These are phyloP conservation scores for Calonectria fujianensis DNA, from an alignment of 2,329 filamentous ascomycete species.

Conservation along the genomic window DNA sequence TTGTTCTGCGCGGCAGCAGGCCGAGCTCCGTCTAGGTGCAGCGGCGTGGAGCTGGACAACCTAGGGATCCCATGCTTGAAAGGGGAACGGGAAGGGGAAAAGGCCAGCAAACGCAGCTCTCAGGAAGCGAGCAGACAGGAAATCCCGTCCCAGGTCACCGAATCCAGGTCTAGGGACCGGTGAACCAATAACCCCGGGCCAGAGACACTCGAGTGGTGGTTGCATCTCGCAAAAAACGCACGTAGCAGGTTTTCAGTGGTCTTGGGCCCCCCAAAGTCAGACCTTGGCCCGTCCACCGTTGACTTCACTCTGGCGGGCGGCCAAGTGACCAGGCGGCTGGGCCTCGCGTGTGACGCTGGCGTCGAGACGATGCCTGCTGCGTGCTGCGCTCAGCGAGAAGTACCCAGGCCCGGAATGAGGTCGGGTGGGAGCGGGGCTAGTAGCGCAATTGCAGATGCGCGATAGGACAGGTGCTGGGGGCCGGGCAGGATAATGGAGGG, in stretches of 20 bases:
- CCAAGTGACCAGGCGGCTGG: slow-evolving; percentile 29
- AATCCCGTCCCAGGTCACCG: slow-evolving; percentile 35
- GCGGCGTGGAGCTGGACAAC: slow-evolving; percentile 46
- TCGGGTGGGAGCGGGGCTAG: slow-evolving; percentile 42
- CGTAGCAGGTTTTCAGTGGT: slow-evolving; percentile 37
- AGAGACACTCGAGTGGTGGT: slow-evolving; percentile 31
- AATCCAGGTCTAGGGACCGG: slow-evolving; percentile 16
- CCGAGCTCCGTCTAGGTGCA: slow-evolving; percentile 50
- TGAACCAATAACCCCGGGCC: slow-evolving; percentile 1
- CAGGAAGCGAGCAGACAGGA: slow-evolving; percentile 2
- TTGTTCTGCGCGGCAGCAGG: slow-evolving; percentile 48
- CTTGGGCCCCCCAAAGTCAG: slow-evolving; percentile 1
- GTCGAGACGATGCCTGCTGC: slow-evolving; percentile 34
- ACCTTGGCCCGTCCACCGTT: slow-evolving; percentile 27
- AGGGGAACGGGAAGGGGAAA: slow-evolving; percentile 22
- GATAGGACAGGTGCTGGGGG: slow-evolving; percentile 31
- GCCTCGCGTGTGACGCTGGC: slow-evolving; percentile 36
- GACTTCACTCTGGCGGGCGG: slow-evolving; percentile 29
- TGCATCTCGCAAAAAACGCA: slow-evolving; percentile 32
- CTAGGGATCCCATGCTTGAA: slow-evolving; percentile 47
- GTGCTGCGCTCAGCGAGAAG: slow-evolving; percentile 39
- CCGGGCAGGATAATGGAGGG: slow-evolving; percentile 31
- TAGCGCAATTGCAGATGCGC: slow-evolving; percentile 32
- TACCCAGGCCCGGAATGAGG: slow-evolving; percentile 43
- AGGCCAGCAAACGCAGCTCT: slow-evolving; percentile 38